Evolutionary conservation across 768 basidiomycete genomes (phyloP).

Genomic region (Collybiopsis confluens): DNA sequence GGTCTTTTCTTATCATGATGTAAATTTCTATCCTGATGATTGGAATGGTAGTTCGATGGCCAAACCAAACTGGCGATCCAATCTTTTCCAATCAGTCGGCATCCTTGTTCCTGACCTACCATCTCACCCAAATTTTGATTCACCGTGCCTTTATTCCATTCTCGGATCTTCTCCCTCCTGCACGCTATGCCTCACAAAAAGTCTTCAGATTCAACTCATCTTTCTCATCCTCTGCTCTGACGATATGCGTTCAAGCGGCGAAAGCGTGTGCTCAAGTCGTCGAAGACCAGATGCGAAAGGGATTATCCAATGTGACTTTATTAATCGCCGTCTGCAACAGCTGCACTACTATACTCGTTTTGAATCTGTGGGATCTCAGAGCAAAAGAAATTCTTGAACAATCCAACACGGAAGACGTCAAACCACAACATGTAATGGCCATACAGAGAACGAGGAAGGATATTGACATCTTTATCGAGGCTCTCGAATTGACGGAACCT

Average conservation of each 20-base stretch:
- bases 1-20: conserved; percentile 19
- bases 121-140: conserved; percentile 60
- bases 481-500: conserved; percentile 32
- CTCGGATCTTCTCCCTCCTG: neutral
- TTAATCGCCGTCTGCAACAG: conserved; percentile 45
- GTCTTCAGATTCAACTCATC: no score
- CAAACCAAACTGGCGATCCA: conserved; percentile 42
- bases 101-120: conserved; percentile 52
- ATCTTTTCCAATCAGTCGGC: conserved; percentile 55
- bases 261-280: conserved; percentile 58
- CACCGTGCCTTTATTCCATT: conserved; percentile 63
- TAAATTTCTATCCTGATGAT: neutral
- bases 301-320: conserved; percentile 37
- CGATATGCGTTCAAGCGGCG: conserved; percentile 57
- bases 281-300: conserved; percentile 43
- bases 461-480: conserved; percentile 36
- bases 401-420: conserved; percentile 24
- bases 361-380: conserved; percentile 57
- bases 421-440: conserved; percentile 25
- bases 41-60: conserved; percentile 52
- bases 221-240: conserved; percentile 42
- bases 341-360: conserved; percentile 48
- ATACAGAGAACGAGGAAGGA: conserved; percentile 35
- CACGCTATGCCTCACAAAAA: neutral
- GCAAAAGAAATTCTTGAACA: conserved; percentile 34